A percentile compares a stretch with the other conserved stretches of the same genome.
phyloP scores from a whole-genome alignment of 1,139 yeast species.

The Debaryomyces nepalensis region DNA sequence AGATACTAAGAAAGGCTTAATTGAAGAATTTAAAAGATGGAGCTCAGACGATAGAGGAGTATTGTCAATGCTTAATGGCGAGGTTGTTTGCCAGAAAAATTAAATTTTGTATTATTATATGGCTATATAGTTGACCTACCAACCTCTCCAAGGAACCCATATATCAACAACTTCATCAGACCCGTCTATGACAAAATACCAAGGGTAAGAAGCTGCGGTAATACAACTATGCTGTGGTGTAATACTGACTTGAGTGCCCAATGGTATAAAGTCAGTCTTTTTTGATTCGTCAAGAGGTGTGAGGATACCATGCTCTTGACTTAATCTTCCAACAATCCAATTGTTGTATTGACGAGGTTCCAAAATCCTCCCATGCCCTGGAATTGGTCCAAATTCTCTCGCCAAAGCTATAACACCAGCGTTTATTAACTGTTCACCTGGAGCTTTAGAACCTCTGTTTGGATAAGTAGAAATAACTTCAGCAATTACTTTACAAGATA shows the following conservation, averaged over 20 bases:
- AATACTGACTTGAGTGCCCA: conserved; percentile 59
- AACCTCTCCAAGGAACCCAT: conserved; percentile 74
- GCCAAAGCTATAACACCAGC: conserved; percentile 77
- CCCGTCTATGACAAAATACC: conserved; percentile 59
- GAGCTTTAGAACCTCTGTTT: conserved; percentile 45
- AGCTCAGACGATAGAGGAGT: conserved; percentile 20
- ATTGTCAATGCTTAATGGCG: conserved; percentile 21
- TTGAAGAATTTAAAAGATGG: conserved; percentile 23
- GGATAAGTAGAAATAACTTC: conserved; percentile 68
- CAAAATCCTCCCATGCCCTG: conserved; percentile 54
- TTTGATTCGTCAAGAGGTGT: conserved; percentile 36
- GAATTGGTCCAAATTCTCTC: conserved; percentile 59
- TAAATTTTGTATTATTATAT: too few species aligned
- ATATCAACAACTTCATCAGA: conserved; percentile 59
- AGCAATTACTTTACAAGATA: conserved; percentile 63
- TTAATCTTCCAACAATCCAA: conserved; percentile 61
- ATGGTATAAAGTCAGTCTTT: conserved; percentile 43
- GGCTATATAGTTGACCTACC: too few species aligned
- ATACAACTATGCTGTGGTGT: conserved; percentile 80
- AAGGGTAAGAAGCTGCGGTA: conserved; percentile 66
- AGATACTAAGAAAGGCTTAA: conserved; percentile 9
- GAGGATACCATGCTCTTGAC: conserved; percentile 70
- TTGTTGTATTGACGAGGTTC: conserved; percentile 43
- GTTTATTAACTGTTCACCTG: conserved; percentile 69
- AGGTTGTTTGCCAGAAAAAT: conserved; percentile 22